Evolutionary conservation across 176 grass and related monocot species (phyloP), one percentile per base, ranked within the genome.

Genomic region (Oryza coarctata): DNA sequence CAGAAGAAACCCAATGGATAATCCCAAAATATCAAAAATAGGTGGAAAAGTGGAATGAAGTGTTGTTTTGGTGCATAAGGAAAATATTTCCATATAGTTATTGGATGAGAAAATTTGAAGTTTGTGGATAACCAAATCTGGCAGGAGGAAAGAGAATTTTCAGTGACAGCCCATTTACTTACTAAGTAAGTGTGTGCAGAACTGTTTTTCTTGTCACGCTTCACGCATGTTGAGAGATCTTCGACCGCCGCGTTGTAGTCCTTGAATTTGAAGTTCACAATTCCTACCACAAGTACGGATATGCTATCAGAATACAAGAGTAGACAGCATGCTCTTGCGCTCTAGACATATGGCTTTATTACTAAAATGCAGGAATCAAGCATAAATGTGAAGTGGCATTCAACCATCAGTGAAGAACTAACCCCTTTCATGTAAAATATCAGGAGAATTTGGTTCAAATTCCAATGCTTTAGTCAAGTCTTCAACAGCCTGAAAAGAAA

Each of bases 221-320:
- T 98, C 41, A 98, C 89, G 80, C 96, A 95, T 83, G 83, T 63
- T 80, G 87, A 87, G 28, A 98, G 92, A 76, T 98, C 96, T 89
- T 95, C 89, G 0, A 90, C 87, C 31, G 96, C 96, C 68, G 93
- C 82, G 87, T 91, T 82, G 65, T 88, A 98, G 76, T 98, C 91
- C 86, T 98, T 98, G 89, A 98, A 98, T 86, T 98, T 98, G 88
- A 90, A 98, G 90, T 91, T 98, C 72, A 98, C 96, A 91, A 98
- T 98, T 84, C 96, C 96, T 98, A 82, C 70, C 74, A 83, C 63
- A 75, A 25, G 65, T 15, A 57, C 63, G 64, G 29, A 62, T 79
- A 36, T 81, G 65, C 65, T 45, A 82, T 82, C 83, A 90, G 65
- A 57, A 85, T 88, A 81, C 35, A 80, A 49, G 63, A 78, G 76